Evolutionary conservation across 2,329 filamentous ascomycete genomes (phyloP), one percentile per base, ranked within the genome.

Genomic region (Aspergillus cejpii): DNA sequence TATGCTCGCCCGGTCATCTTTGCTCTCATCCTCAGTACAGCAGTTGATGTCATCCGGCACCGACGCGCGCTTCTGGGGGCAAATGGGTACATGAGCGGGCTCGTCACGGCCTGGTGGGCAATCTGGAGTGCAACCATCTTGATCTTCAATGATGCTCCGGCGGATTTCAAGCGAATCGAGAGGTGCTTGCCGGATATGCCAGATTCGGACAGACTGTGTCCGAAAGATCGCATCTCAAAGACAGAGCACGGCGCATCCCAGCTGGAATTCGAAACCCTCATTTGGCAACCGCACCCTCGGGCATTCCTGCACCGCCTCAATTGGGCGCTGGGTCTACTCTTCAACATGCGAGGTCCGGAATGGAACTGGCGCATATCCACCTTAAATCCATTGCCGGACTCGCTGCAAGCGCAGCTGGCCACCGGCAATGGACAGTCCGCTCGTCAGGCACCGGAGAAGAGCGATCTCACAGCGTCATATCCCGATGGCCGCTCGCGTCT

Each of bases 311-410:
- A 79, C 50, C 74, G 79, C 12, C 52, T 81, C 14, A 74, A 80
- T 45, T 83, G 79, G 79, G 69, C 75, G 3, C 51, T 72, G 8
- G 79, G 81, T 45, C 60, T 81, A 28, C 71, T 79, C 48, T 72
- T 70, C 57, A 79, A 74, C 55, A 78, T 82, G 54, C 71, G 79
- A 37, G 80, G 79, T 7, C 70, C 76, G 26, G 76, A 77, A 49
- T 83, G 79, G 79, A 78, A 74, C 54, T 80, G 77, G 71, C 70
- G 78, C 4, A 71, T 72, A 19, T 65, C 72, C 11, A 70, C 69
- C 6, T 61, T 80, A 20, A 64, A 57, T 10, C 58, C 61, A 11
- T 48, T 67, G 6, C 66, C 65, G 20, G 50, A 52, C 33, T 49
- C 51, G 12, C 51, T 67, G 11, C 43, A 57, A 12, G 42, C 43